Base-by-base conservation (phyloP, 257 asterid genomes). In the Henckelia pumila region DNA sequence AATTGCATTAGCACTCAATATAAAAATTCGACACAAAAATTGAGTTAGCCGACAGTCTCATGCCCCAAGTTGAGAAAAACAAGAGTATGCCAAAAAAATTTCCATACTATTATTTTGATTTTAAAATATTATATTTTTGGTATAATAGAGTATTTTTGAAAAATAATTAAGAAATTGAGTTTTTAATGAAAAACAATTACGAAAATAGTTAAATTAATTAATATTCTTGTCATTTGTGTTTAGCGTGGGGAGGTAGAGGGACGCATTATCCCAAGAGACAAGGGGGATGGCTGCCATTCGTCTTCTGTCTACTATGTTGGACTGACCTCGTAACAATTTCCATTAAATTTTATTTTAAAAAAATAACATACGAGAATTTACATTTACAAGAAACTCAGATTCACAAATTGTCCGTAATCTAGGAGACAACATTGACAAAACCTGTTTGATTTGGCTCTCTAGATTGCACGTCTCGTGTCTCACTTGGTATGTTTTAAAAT, bases 361-460 rank as follows among this genome's bases (percentile, higher is more conserved):
- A 3, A 13, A 13, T 2, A 14, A 44, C n/a, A 44, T 13, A 44
- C 3, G 19, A 14, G 52, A 37, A 37, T 37, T 44, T 44, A 44
- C 19, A 44, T 14, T 44, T 44, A 44, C 49, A 37, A 37, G 49
- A 37, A 37, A 37, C 49, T 37, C 49, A 11, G 49, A 37, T 37
- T 37, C 10, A 11, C 19, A 44, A 44, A 44, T 44, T 13, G 52
- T 37, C 49, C 49, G 11, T 37, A 11, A 16, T 6, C 32, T 7
- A 19, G 13, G 68, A 29, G 75, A 61, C 75, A 62, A 70, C 29
- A 62, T 69, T 52, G 57, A 20, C 49, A 8, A 19, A 50, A 53
- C 56, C 56, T 33, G 69, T 57, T 62, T 5, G 40, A 29, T 44
- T 44, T 44, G n/a, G 52, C 19, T 14, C 6, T 14, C 19, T 44